Evolutionary conservation across 176 grass and related monocot genomes (phyloP).

Genomic region (Aechmea fasciata): DNA sequence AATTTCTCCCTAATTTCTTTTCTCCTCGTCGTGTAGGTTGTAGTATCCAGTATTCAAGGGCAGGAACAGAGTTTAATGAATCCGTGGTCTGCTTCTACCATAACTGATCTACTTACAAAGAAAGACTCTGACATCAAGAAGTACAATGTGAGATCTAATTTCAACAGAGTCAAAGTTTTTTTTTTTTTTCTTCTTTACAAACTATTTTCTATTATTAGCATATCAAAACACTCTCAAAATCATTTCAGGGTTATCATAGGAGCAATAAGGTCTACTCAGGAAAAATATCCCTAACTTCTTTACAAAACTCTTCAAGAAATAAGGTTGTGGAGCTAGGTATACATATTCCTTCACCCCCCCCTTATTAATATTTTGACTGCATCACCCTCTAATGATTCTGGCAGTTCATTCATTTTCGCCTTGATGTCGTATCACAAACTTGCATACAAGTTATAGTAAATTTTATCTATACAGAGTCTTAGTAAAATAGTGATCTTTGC

Average conservation of each 20-base stretch:
- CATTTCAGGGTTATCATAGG: slow-evolving; percentile 68
- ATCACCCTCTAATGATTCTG: background rate
- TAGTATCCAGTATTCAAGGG: slow-evolving; percentile 23
- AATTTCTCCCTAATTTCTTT: slow-evolving; percentile 6
- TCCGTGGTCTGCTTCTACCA: slow-evolving; percentile 64
- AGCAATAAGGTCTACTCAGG: slow-evolving; percentile 69
- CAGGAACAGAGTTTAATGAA: slow-evolving; percentile 34
- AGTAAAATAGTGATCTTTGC: background rate
- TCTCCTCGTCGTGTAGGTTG: slow-evolving; percentile 30
- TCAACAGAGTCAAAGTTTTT: background rate
- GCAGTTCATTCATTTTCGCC: background rate
- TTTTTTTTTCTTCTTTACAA: background rate
- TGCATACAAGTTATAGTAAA: background rate
- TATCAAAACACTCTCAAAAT: slow-evolving; percentile 7
- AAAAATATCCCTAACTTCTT: slow-evolving; percentile 64
- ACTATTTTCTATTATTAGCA: background rate
- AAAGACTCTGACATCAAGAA: slow-evolving; percentile 48
- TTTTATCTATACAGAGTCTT: background rate
- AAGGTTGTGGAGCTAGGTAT: slow-evolving; percentile 80
- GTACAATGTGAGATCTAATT: slow-evolving; percentile 35
- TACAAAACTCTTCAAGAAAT: slow-evolving; percentile 54
- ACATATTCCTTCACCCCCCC: slow-evolving; percentile 8
- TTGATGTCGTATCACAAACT: background rate
- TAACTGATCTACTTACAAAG: slow-evolving; percentile 40
- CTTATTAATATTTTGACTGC: background rate